Conservation (phyloP, 2,329 filamentous ascomycete genomes). For the Ceratocystis destructans region DNA sequence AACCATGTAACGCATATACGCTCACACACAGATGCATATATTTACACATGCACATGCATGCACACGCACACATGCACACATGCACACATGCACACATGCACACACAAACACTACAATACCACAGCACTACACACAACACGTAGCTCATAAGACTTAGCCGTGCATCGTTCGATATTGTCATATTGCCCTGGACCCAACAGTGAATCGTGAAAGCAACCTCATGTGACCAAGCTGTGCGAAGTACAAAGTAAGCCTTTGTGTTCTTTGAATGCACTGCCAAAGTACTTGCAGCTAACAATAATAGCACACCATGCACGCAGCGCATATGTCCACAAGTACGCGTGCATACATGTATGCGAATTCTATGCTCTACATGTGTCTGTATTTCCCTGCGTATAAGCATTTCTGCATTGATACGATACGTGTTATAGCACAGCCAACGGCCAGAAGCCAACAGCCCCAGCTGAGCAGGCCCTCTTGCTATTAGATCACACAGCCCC, state of each 20-base stretch:
- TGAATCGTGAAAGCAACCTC: slow-evolving; percentile 1
- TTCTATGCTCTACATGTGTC: not conserved
- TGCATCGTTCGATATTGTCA: not conserved
- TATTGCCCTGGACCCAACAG: not conserved
- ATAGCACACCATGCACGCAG: too few relatives aligned
- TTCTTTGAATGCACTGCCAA: not conserved
- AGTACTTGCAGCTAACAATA: not conserved
- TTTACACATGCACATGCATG: not conserved
- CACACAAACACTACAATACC: not conserved
- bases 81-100: not conserved
- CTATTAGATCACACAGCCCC: not conserved
- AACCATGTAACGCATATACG: not conserved
- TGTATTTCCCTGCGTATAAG: not conserved
- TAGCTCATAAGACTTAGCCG: not conserved
- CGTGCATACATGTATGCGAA: not conserved
- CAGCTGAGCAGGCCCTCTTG: not conserved
- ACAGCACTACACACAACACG: too few relatives aligned
- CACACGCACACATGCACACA: not conserved
- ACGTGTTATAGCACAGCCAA: not conserved
- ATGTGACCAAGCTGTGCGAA: not conserved
- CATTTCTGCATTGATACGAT: not conserved
- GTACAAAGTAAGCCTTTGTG: not conserved
- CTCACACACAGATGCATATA: not conserved
- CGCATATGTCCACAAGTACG: too few relatives aligned
- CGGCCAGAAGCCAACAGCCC: not conserved